Conservation (phyloP, 2,329 filamentous ascomycete species). For the Fusarium sp. region DNA sequence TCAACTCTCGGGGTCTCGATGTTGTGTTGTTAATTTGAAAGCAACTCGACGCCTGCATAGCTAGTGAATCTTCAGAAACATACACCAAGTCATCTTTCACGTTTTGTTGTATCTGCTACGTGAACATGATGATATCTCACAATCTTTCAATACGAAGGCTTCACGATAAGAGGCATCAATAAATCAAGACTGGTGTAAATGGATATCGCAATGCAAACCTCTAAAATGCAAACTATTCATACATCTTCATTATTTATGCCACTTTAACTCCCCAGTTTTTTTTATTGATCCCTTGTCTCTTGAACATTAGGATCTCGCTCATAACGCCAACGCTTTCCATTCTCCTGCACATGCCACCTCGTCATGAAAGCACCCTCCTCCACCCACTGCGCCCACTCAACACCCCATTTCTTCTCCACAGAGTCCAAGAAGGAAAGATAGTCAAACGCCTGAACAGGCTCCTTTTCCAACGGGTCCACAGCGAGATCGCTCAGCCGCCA, state of each 20-base stretch:
- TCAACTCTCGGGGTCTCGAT: too few relatives aligned
- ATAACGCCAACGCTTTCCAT: constrained; percentile 47
- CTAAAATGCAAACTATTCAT: constrained; percentile 2
- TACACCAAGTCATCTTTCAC: too few relatives aligned
- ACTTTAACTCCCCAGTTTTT: not conserved
- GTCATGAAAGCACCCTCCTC: constrained; percentile 46
- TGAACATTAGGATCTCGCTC: constrained; percentile 9
- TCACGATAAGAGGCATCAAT: too few relatives aligned
- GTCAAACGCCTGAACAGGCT: constrained; percentile 39
- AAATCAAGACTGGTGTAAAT: not conserved
- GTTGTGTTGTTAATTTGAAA: too few relatives aligned
- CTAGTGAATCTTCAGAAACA: too few relatives aligned
- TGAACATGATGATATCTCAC: too few relatives aligned
- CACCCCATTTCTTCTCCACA: constrained; percentile 39
- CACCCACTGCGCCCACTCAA: constrained; percentile 43
- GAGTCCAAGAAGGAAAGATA: constrained; percentile 36
- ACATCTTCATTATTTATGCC: constrained; percentile 2
- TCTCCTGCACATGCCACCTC: constrained; percentile 49
- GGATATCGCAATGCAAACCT: not conserved
- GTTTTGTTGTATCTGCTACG: too few relatives aligned
- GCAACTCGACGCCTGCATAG: too few relatives aligned
- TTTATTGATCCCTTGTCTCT: constrained; percentile 7
- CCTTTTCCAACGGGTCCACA: constrained; percentile 41
- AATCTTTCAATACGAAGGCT: too few relatives aligned
- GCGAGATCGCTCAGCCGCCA: constrained; percentile 46